Conservation (phyloP, 2,329 filamentous ascomycete genomes). For the Penicillium sclerotigenum region DNA sequence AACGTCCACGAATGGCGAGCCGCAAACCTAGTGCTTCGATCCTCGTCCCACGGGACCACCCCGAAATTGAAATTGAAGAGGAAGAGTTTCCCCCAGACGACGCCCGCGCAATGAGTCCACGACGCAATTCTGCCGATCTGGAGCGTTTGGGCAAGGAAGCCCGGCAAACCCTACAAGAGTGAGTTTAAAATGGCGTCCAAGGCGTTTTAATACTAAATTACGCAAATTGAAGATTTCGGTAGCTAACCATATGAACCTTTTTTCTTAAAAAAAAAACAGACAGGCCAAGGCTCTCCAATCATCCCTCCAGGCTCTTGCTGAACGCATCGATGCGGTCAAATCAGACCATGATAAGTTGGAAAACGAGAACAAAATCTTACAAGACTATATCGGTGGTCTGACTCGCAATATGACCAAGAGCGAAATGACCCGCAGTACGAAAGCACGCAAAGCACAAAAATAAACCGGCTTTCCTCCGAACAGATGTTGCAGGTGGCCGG, state of each 20-base stretch:
- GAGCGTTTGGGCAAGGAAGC: slow-evolving; percentile 83
- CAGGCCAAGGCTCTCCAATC: slow-evolving; percentile 87
- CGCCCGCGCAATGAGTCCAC: slow-evolving; percentile 89
- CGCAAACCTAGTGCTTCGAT: slow-evolving; percentile 79
- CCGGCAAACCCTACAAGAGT: slow-evolving; percentile 61
- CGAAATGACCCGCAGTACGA: slow-evolving; percentile 55
- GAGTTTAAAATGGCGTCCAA: slow-evolving; percentile 31
- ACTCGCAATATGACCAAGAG: slow-evolving; percentile 67
- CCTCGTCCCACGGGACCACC: slow-evolving; percentile 73
- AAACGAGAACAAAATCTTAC: slow-evolving; percentile 92
- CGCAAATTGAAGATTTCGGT: not conserved
- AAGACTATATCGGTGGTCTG: slow-evolving; percentile 95
- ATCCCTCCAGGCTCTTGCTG: slow-evolving; percentile 82
- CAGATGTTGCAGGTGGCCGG: slow-evolving; percentile 14
- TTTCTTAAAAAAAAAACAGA: slow-evolving; percentile 52
- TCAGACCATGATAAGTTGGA: slow-evolving; percentile 95
- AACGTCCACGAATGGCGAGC: slow-evolving; percentile 66
- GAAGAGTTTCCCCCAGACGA: slow-evolving; percentile 80
- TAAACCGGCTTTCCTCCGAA: slow-evolving; percentile 19
- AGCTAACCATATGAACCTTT: not conserved
- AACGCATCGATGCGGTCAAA: slow-evolving; percentile 90
- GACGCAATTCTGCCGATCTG: slow-evolving; percentile 85
- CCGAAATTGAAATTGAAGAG: slow-evolving; percentile 68
- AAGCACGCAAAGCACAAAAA: slow-evolving; percentile 48
- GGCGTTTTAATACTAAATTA: not conserved